Evolutionary conservation across 371 early-diverging fungal genomes (phyloP), one percentile per base, ranked within the genome.

Genomic region (Syncephalastrum sp.): DNA sequence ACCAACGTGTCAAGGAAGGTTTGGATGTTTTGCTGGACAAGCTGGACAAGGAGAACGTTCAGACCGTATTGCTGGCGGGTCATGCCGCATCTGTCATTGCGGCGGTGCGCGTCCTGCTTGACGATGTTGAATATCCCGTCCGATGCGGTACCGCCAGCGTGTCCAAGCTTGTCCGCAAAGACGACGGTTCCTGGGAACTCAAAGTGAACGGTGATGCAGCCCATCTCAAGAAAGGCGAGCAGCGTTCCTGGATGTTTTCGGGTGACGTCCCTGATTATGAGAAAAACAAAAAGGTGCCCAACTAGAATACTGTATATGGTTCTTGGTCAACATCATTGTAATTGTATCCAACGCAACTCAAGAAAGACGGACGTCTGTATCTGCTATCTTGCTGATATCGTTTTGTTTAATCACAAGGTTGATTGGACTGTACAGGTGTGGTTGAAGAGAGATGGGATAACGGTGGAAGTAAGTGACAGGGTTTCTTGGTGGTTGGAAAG

Each of bases 221-320:
- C 3, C 70, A 72, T 58, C 47, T 75, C 13, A 60, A 59, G 6
- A 51, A 65, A 42, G 75, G 75, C 8, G 64, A 69, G 23, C 70
- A 69, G 42, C 56, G 75, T 29, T 57, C 67, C 13, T 75, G 75
- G 75, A 69, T 57, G 47, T 75, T 75, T 49, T 23, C 59, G 10
- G 71, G 75, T 24, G 72, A 75, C 56, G 50, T 72, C 0, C 75
- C 75, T 29, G 70, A 72, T 24, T 75, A 75, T 63, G 66, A 65
- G 44, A 48, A 49, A 29, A 55, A 57, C 2, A 59, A 59, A 42
- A 53, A 47, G 33, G 25, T 25, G 23, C n/a, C 15, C 25, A 50
- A 50, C 5, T n/a, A 50, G 16, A 50, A 29, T 21, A 50, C 23
- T 23, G 8, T 25, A 16, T 50, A 15, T 7, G 8, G 8, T 19